Percentiles rank a stretch among this genome's conserved stretches.
Evolutionary conservation across 345 rosid genomes (phyloP).

Genomic region (Geranium brycei): DNA sequence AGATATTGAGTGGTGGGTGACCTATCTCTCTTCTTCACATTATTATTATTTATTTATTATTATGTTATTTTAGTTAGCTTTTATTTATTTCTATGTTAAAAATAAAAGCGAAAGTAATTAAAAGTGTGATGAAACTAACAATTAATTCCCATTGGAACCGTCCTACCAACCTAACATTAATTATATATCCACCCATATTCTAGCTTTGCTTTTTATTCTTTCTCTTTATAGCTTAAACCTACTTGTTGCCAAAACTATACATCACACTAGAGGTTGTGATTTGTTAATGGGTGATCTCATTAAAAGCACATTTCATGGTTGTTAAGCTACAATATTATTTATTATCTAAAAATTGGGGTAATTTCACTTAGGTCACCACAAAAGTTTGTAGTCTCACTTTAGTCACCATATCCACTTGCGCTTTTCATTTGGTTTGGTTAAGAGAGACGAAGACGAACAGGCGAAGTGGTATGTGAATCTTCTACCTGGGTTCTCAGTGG

Average conservation of each 20-base stretch:
- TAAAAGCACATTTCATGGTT: too few species aligned
- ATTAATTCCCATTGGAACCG: conserved; percentile 9
- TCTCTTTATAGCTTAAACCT: neutral
- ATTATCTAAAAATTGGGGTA: too few species aligned
- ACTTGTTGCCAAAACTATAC: neutral
- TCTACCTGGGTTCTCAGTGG: too few species aligned
- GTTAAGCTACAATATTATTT: too few species aligned
- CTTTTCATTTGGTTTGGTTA: too few species aligned
- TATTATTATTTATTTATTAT: neutral
- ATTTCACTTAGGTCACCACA: too few species aligned
- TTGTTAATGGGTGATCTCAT: too few species aligned
- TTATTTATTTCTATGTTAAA: conserved; percentile 8
- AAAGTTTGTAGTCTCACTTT: too few species aligned
- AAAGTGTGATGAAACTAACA: conserved; percentile 19
- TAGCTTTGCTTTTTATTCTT: neutral
- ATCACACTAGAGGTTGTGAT: too few species aligned
- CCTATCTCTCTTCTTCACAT: neutral
- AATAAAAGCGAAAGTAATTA: neutral
- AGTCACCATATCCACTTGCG: too few species aligned
- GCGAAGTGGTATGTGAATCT: too few species aligned
- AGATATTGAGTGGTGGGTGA: conserved; percentile 15
- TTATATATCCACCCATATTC: conserved; percentile 5
- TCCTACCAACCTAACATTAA: conserved; percentile 21
- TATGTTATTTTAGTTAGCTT: neutral
- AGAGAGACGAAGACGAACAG: too few species aligned